Evolutionary conservation across 2,329 filamentous ascomycete genomes (phyloP).

Genomic region (Biscogniauxia mediterranea): DNA sequence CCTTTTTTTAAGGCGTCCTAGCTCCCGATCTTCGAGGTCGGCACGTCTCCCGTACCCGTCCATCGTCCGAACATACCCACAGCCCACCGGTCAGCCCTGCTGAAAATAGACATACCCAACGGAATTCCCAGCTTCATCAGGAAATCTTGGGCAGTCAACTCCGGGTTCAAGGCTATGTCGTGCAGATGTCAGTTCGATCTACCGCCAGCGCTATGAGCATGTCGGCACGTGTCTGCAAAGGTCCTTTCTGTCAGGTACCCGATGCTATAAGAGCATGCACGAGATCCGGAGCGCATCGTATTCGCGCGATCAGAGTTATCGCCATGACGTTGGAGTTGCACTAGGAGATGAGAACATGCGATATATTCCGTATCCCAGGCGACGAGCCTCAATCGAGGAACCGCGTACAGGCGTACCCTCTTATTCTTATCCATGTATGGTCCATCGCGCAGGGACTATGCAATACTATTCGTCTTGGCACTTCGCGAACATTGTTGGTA

Average conservation of each 20-base stretch:
- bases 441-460: not conserved
- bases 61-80: conserved; percentile 16
- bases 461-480: not conserved
- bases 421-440: not conserved
- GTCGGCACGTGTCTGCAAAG: conserved; percentile 4
- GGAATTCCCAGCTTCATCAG: conserved; percentile 12
- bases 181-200: conserved; percentile 2
- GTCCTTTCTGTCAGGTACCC: conserved; percentile 8
- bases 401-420: not conserved
- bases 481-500: not conserved
- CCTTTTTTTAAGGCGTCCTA: not conserved
- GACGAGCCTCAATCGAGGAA: not conserved
- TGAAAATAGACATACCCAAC: conserved; percentile 13
- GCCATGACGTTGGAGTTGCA: not conserved
- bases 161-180: conserved; percentile 6
- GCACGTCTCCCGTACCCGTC: not conserved
- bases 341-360: not conserved
- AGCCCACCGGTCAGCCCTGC: conserved; percentile 15
- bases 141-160: conserved; percentile 17
- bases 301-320: not conserved
- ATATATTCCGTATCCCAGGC: not conserved
- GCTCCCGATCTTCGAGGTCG: not conserved
- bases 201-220: not conserved
- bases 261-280: not conserved
- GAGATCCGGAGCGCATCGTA: conserved; percentile 1